Conservation (phyloP, 805 yeast genomes). For the Naumovozyma castellii region DNA sequence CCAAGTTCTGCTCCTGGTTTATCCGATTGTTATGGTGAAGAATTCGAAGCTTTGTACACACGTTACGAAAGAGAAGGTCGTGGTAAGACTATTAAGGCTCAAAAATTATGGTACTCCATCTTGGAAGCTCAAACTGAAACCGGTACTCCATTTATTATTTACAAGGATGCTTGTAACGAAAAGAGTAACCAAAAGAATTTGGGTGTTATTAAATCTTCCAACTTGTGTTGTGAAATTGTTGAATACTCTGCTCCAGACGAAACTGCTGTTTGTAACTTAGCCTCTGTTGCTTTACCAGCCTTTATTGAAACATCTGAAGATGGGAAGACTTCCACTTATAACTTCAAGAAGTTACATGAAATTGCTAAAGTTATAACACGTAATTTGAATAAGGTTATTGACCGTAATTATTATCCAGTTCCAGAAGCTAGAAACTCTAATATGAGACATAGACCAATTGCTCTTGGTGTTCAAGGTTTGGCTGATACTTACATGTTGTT, state of each 20-base stretch:
- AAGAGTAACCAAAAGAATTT: slow-evolving; percentile 87
- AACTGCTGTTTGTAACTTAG: slow-evolving; percentile 92
- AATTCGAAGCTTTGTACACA: slow-evolving; percentile 62
- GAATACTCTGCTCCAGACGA: slow-evolving; percentile 89
- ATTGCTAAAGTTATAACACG: slow-evolving; percentile 68
- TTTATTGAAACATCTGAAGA: slow-evolving; percentile 47
- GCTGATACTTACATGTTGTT: slow-evolving; percentile 80
- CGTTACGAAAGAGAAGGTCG: slow-evolving; percentile 64
- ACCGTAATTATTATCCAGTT: slow-evolving; percentile 77
- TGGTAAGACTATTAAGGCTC: slow-evolving; percentile 68
- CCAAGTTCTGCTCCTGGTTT: slow-evolving; percentile 86
- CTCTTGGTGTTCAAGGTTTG: slow-evolving; percentile 96
- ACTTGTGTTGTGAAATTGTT: slow-evolving; percentile 88
- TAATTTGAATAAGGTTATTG: slow-evolving; percentile 77
- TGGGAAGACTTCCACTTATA: slow-evolving; percentile 41
- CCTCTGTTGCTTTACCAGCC: slow-evolving; percentile 80
- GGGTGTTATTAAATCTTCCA: slow-evolving; percentile 88
- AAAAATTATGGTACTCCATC: slow-evolving; percentile 82
- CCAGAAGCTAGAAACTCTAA: slow-evolving; percentile 68
- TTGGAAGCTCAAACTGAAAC: slow-evolving; percentile 91
- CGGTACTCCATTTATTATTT: slow-evolving; percentile 90
- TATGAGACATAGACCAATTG: slow-evolving; percentile 80
- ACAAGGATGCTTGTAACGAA: slow-evolving; percentile 82
- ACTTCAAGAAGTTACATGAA: slow-evolving; percentile 65
- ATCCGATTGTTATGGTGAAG: slow-evolving; percentile 73